Evolutionary conservation across 305 asterid species (phyloP).

Genomic region (Vinca major): DNA sequence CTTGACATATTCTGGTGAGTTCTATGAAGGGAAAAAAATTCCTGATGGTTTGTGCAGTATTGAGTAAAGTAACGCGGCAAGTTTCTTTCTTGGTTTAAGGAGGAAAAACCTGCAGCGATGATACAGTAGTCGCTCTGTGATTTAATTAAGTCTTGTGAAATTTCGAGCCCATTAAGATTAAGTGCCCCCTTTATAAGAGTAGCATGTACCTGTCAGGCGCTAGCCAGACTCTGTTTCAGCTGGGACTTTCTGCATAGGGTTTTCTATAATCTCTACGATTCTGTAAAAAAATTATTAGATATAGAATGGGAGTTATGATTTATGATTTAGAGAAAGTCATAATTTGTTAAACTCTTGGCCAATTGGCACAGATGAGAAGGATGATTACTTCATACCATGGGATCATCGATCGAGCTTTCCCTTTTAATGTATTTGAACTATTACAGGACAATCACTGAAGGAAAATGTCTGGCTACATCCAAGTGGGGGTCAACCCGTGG

Average conservation of each 20-base stretch:
- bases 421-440: slow-evolving; percentile 14
- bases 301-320: no score
- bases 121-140: neutral
- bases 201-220: neutral
- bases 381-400: neutral
- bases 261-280: neutral
- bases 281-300: neutral
- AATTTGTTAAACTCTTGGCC: no score
- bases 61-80: neutral
- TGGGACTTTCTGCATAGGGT: neutral
- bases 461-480: slow-evolving; percentile 35
- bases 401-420: slow-evolving; percentile 4
- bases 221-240: neutral
- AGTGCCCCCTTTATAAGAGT: no score
- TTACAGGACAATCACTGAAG: slow-evolving; percentile 39
- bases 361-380: neutral
- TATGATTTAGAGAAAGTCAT: neutral
- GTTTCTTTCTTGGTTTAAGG: neutral
- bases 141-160: neutral
- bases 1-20: neutral
- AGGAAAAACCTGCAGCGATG: neutral
- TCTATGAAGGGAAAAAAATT: neutral
- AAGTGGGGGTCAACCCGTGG: slow-evolving; percentile 23
- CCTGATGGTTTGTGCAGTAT: neutral
- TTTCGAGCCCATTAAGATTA: neutral